Base-by-base conservation (phyloP, 768 basidiomycete species). In the Lactarius pseudohatsudake region DNA sequence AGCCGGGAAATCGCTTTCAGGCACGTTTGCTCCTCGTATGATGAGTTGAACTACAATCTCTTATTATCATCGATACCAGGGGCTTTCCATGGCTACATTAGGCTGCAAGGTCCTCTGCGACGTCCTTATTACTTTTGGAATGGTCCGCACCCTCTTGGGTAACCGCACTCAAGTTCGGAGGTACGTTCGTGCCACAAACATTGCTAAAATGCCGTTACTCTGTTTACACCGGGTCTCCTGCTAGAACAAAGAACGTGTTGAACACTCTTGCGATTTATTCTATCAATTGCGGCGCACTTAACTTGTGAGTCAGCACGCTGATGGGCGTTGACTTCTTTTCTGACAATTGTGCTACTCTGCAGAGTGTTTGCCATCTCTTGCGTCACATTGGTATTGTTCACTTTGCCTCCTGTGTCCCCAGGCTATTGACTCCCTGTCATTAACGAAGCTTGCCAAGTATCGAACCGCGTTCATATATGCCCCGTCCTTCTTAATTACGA, bases 251-350 rank as follows among this genome's bases (percentile, higher is more conserved):
- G 53, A 55, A 30, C 20, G 53, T 55, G 8, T 20, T 55, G 38
- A 55, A 54, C 4, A 16, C 11, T 55, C 15, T 62, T 26, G 36
- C 38, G 18, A 40, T 55, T 32, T 55, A 62, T 41, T 26, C 50
- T 53, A 62, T 62, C 4, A 55, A 62, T 38, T 62, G 61, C 20
- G 61, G 61, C 26, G 15, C 26, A n/a, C 26, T 55, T 32, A 62
- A 55, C 22, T 38, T 62, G 61, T 62, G 20, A 22, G 61, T 20
- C 45, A 61, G 32, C 18, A 26, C 28, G 4, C 2, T 13, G n/a
- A 20, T n/a, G 2, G 10, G 4, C 30, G 20, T 10, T 2, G 16
- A 43, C 22, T 20, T 38, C 34, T 13, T 50, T 11, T 18, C 53
- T 62, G 9, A 62, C 10, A 5, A 15, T 40, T 13, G 47, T 22